Evolutionary conservation across 345 rosid genomes (phyloP).

Genomic region (Melaleuca quinquenervia): DNA sequence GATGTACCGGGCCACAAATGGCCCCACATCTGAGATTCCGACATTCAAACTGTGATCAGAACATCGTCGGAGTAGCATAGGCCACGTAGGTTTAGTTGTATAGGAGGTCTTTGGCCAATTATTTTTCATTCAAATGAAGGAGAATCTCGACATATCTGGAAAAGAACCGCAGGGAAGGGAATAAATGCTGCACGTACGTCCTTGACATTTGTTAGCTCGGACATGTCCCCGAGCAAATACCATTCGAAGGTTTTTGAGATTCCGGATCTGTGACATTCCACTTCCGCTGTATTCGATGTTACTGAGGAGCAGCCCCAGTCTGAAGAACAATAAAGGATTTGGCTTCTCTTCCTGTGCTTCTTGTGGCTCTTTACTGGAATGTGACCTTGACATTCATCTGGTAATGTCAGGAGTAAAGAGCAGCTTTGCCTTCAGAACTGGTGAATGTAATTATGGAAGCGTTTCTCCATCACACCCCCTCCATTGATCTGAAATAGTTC

Average conservation of each 20-base stretch:
- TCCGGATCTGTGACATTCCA: not conserved
- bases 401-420: not conserved
- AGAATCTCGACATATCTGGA: not conserved
- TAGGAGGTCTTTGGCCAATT: not conserved
- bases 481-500: not conserved
- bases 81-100: not conserved
- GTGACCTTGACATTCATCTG: not conserved
- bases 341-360: not conserved
- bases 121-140: not conserved
- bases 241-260: not conserved
- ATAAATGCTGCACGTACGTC: not conserved
- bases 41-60: slow-evolving; percentile 41
- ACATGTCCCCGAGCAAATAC: not conserved
- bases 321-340: not conserved
- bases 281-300: not conserved
- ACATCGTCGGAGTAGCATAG: not conserved
- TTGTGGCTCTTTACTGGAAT: not conserved
- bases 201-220: not conserved
- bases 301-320: not conserved
- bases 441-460: not conserved
- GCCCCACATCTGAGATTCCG: slow-evolving; percentile 39
- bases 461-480: not conserved
- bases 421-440: not conserved
- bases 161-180: not conserved
- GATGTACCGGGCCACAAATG: slow-evolving; percentile 35